These are phyloP conservation scores for Eucalyptus globulus DNA, from an alignment of 345 rosid genomes.

Conservation along the genomic window DNA sequence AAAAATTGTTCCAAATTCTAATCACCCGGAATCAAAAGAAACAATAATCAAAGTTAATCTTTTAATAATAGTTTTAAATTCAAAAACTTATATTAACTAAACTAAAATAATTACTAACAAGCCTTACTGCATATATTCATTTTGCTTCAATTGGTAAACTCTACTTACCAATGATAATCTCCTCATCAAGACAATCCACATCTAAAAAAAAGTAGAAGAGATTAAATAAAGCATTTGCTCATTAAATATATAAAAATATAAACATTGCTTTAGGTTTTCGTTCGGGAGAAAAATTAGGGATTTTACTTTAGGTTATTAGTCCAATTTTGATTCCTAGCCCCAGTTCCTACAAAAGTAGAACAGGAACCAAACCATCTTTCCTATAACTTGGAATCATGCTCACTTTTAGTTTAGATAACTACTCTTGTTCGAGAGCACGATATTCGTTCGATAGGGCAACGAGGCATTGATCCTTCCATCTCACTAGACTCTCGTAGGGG, in stretches of 20 bases:
- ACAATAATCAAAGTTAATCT: accelerated
- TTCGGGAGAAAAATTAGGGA: accelerated
- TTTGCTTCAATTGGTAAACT: accelerated
- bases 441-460: accelerated
- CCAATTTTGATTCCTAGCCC: accelerated
- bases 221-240: too few species aligned
- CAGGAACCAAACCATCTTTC: accelerated
- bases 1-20: too few species aligned
- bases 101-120: too few species aligned
- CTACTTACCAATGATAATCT: too few species aligned
- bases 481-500: accelerated
- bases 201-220: accelerated
- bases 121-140: too few species aligned
- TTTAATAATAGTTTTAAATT: too few species aligned
- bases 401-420: neutral
- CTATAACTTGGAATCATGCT: accelerated
- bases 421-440: neutral
- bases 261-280: accelerated
- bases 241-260: too few species aligned
- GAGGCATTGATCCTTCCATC: accelerated
- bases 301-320: accelerated
- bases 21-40: too few species aligned
- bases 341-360: accelerated
- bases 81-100: too few species aligned
- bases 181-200: too few species aligned